Percentiles rank a stretch among this genome's conserved stretches.
Conservation (phyloP, 805 yeast genomes). For the Candida namnaoensis region DNA sequence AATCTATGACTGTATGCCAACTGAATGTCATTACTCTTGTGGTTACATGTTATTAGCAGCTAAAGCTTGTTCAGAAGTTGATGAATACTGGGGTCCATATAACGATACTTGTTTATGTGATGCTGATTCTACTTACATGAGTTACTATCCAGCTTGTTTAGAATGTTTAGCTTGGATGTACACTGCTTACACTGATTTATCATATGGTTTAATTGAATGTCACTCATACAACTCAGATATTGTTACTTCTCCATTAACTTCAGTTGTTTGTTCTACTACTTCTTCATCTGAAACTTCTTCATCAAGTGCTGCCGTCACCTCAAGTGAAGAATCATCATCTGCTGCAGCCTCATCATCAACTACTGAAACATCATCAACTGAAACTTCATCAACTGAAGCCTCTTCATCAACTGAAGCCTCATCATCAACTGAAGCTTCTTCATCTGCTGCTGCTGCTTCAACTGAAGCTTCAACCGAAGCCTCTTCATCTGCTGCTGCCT, state of each 20-base stretch:
- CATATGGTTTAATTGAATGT: constrained; percentile 2
- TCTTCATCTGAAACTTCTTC: background rate
- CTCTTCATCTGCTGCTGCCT: background rate
- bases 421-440: no score
- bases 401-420: no score
- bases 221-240: constrained; percentile 1
- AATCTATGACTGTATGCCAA: constrained; percentile 15
- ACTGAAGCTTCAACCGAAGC: no score
- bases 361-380: no score
- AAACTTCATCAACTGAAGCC: no score
- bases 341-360: background rate
- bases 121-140: constrained; percentile 16
- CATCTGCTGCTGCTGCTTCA: no score
- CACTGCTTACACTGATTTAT: constrained; percentile 13
- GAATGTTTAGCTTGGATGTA: constrained; percentile 30
- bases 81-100: constrained; percentile 8
- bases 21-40: constrained; percentile 3
- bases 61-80: background rate
- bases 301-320: background rate
- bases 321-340: background rate
- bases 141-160: constrained; percentile 22
- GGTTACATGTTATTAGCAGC: constrained; percentile 3
- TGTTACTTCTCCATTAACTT: constrained; percentile 16
- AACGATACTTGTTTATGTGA: constrained; percentile 24
- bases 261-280: constrained; percentile 21